A percentile compares a stretch with the other conserved stretches of the same genome.
These are phyloP conservation scores for Evansstolkia leycettana DNA, from an alignment of 495 filamentous ascomycete species.

Conservation along the genomic window DNA sequence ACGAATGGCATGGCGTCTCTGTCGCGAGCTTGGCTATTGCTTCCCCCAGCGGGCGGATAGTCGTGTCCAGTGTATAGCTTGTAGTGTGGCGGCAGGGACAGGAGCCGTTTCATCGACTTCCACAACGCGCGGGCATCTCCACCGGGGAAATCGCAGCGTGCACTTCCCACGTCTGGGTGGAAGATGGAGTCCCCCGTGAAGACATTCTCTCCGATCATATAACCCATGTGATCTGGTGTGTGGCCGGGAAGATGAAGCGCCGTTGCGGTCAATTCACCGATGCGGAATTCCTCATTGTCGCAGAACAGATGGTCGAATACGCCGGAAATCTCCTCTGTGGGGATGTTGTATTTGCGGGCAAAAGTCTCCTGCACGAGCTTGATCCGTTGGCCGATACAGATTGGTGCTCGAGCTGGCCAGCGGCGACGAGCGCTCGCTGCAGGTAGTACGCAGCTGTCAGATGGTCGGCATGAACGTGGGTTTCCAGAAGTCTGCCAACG, in stretches of 20 bases:
- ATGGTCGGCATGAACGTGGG: constrained; percentile 52
- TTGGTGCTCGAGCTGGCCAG: constrained; percentile 15
- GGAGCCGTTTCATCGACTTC: constrained; percentile 31
- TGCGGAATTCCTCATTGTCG: constrained; percentile 35
- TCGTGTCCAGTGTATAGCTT: constrained; percentile 42
- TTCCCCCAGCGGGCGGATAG: constrained; percentile 25
- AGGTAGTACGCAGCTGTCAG: constrained; percentile 46
- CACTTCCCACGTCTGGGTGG: constrained; percentile 44
- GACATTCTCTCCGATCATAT: constrained; percentile 44
- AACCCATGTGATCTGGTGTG: constrained; percentile 51
- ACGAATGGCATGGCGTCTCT: constrained; percentile 26
- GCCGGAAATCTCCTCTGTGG: constrained; percentile 18
- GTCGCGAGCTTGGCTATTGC: too few relatives aligned
- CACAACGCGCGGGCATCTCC: constrained; percentile 36
- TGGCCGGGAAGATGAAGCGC: constrained; percentile 48
- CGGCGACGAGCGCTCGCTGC: constrained; percentile 24
- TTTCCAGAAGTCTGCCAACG: constrained; percentile 41
- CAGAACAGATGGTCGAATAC: constrained; percentile 42
- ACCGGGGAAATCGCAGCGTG: constrained; percentile 48
- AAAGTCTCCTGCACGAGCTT: constrained; percentile 37
- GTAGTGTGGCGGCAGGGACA: constrained; percentile 29
- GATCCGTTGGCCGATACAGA: constrained; percentile 46
- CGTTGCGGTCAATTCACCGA: constrained; percentile 34
- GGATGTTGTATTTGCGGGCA: constrained; percentile 33
- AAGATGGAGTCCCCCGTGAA: constrained; percentile 52